These are phyloP conservation scores for Solanum arcanum DNA, from an alignment of 257 asterid genomes.

Conservation along the genomic window DNA sequence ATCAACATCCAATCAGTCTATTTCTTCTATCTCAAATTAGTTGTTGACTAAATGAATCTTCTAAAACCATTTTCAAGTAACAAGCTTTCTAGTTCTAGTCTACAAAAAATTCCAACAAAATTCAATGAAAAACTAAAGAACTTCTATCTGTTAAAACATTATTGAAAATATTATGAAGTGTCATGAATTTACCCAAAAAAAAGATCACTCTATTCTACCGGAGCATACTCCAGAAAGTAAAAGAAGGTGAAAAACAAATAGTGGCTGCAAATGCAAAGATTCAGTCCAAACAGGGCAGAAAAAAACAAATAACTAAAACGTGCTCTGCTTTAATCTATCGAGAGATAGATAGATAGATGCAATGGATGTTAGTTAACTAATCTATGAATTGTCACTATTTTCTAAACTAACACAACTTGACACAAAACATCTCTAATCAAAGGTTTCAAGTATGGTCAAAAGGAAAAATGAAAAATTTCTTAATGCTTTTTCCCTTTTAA, in stretches of 20 bases:
- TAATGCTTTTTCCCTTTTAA: not conserved
- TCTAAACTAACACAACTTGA: not conserved
- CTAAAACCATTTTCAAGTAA: not conserved
- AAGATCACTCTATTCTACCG: not conserved
- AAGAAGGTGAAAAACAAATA: not conserved
- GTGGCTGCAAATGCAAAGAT: not conserved
- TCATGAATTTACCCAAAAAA: not conserved
- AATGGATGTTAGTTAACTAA: not conserved
- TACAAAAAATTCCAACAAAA: not conserved
- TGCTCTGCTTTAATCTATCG: not conserved
- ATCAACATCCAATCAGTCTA: not conserved
- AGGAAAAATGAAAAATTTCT: not conserved
- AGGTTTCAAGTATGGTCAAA: not conserved
- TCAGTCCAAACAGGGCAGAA: not conserved
- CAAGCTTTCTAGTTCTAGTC: not conserved
- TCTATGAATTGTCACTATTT: not conserved
- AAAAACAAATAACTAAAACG: not conserved
- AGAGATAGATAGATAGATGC: not conserved
- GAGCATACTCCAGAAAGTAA: not conserved
- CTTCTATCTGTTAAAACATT: too few species aligned
- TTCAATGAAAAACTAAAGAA: not conserved
- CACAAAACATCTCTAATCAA: not conserved
- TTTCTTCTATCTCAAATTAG: not conserved
- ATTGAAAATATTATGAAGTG: not conserved
- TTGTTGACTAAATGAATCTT: not conserved